Base-by-base conservation (phyloP, 208 protist genomes). In the Leishmania turanica region DNA sequence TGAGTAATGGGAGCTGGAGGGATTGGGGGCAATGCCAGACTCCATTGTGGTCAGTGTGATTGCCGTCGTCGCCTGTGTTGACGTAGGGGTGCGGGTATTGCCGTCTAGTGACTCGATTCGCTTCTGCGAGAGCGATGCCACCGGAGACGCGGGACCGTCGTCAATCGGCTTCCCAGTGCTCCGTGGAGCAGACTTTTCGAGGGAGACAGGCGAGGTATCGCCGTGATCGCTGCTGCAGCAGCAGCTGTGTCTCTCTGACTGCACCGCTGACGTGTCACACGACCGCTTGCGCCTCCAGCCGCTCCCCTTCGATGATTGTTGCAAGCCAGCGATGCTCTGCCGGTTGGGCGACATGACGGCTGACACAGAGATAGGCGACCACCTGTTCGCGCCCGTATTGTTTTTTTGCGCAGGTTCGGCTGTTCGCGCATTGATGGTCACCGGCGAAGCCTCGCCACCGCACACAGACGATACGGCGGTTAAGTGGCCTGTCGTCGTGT, bases 401-500 rank as follows among this genome's bases (percentile, higher is more conserved):
- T 13, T 11, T 40, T 47, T 40, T 31, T 7, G 49, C 11, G 5
- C 71, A 75, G 71, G n/a, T 45, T 27, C 49, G 71, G 0, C 51
- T 34, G 51, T 15, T 45, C 17, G 15, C 71, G 27, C 31, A 58
- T 51, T 37, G 40, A 54, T 64, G 19, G 51, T 47, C 56, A 65
- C 62, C 58, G 60, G 65, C 42, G 77, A 85, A 7, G 60, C 70
- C 27, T 54, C 51, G 51, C 51, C 51, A 54, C 51, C 9, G 9
- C 9, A 54, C 60, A 80, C 71, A 27, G 70, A 80, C 1, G 77
- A 81, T 9, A 68, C 71, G 15, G 71, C 66, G 2, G 81, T 40
- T 11, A 78, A 45, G 42, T 65, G 15, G 77, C 49, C 60, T 27
- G 75, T 45, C 3, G 49, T 3, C 3, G 45, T 66, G 24, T 34